Conservation (phyloP, 257 asterid genomes). For the Phtheirospermum japonicum region DNA sequence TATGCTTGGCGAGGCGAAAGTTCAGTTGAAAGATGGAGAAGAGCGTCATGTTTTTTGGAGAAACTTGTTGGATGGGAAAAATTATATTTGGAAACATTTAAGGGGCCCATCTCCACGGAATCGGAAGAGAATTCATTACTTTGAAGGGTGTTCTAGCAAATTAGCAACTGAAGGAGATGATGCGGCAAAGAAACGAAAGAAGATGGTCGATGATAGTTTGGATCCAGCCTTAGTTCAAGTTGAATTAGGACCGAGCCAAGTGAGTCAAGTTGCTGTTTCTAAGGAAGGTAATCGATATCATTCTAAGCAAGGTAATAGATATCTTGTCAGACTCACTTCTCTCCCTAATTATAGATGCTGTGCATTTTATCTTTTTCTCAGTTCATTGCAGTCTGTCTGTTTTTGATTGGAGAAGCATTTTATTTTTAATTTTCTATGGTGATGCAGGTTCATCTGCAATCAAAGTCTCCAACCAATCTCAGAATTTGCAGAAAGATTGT, state of each 20-base stretch:
- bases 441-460: constrained; percentile 37
- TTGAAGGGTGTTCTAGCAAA: constrained; percentile 36
- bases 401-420: constrained; percentile 16
- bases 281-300: constrained; percentile 35
- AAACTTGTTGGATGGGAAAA: constrained; percentile 58
- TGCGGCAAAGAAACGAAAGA: constrained; percentile 56
- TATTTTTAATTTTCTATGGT: too few species aligned
- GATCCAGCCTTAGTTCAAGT: constrained; percentile 36
- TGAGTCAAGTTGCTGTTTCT: constrained; percentile 30
- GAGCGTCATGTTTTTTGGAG: constrained; percentile 72
- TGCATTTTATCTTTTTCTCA: constrained; percentile 8
- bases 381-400: constrained; percentile 1
- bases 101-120: constrained; percentile 43
- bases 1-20: constrained; percentile 62
- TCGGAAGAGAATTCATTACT: constrained; percentile 70
- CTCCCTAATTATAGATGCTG: constrained; percentile 11
- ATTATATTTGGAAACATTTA: constrained; percentile 66
- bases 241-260: constrained; percentile 27
- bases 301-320: constrained; percentile 37
- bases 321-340: constrained; percentile 9
- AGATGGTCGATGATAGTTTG: constrained; percentile 36
- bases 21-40: constrained; percentile 45
- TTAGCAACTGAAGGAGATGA: constrained; percentile 41
- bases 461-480: constrained; percentile 30
- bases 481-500: constrained; percentile 27